Evolutionary conservation across 495 filamentous ascomycete genomes (phyloP), one percentile per base, ranked within the genome.

Genomic region (Penicillium crystallinum): DNA sequence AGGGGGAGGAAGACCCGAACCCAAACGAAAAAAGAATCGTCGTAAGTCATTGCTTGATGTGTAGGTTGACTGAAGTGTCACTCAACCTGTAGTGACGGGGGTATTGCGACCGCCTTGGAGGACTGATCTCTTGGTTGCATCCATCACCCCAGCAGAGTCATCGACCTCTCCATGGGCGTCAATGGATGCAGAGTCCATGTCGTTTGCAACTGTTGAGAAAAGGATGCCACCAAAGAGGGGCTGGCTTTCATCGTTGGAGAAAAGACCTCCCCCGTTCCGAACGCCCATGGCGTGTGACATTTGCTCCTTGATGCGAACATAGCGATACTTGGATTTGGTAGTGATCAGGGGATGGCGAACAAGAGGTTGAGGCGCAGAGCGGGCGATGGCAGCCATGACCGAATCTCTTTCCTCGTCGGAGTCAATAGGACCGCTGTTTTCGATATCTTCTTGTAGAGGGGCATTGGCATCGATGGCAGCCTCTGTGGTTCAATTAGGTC

Each of bases 401-500:
- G 85, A 75, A 42, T 91, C 87, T 36, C 85, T 86, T 67, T 98
- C 93, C 75, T 96, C 93, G 56, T 97, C 93, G 2, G 86, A 90
- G 68, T 98, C 95, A 23, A 97, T 84, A 0, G 86, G 80, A 27
- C 86, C 86, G 46, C 76, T 77, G 41, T 86, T 88, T 15, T 89
- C 85, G 41, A 78, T 61, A 43, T 96, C 91, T 43, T 97, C 91
- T 49, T 88, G 86, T 5, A 92, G 71, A n/a, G 92, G 90, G 7
- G 90, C 91, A 64, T 92, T 92, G 55, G 91, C 91, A 64, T 96
- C 91, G 58, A 98, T 87, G 29, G 90, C 89, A 35, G 90, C 90
- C 72, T 95, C 88, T 92, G 62, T 66, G 58, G 33, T 23, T 15
- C 34, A 8, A 43, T 43, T n/a, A 25, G 31, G 54, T 53, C 45